Conservation (phyloP, 169 alveolate genomes). For the Perkinsus chesapeaki region DNA sequence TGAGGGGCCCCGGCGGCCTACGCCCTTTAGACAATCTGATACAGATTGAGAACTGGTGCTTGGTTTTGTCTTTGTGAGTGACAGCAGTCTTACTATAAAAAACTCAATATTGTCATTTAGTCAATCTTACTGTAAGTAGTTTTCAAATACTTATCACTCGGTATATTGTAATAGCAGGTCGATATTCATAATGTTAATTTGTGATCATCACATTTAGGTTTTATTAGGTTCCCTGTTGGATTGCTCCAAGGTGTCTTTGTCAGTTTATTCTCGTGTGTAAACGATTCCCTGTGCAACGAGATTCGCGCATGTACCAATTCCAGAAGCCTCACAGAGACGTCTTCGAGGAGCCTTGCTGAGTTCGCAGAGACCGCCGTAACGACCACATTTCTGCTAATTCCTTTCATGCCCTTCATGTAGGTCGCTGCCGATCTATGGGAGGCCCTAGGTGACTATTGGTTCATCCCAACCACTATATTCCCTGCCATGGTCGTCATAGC, state of each 20-base stretch:
- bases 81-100: too few species aligned
- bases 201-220: neutral
- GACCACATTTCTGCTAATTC: neutral
- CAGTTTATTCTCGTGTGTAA: neutral
- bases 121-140: too few species aligned
- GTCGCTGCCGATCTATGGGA: neutral
- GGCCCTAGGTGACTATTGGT: neutral
- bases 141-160: too few species aligned
- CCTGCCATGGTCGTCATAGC: neutral
- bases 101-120: too few species aligned
- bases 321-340: neutral
- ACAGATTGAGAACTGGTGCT: too few species aligned
- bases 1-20: too few species aligned
- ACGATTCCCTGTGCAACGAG: neutral
- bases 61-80: too few species aligned
- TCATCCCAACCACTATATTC: neutral
- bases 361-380: neutral
- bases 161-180: too few species aligned
- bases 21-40: too few species aligned
- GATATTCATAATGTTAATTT: too few species aligned
- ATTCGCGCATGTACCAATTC: neutral
- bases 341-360: neutral
- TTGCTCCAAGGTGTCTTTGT: neutral
- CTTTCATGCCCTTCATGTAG: neutral
- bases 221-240: neutral